Base-by-base conservation (phyloP, 1,139 yeast species). In the Taiozyma sp. region DNA sequence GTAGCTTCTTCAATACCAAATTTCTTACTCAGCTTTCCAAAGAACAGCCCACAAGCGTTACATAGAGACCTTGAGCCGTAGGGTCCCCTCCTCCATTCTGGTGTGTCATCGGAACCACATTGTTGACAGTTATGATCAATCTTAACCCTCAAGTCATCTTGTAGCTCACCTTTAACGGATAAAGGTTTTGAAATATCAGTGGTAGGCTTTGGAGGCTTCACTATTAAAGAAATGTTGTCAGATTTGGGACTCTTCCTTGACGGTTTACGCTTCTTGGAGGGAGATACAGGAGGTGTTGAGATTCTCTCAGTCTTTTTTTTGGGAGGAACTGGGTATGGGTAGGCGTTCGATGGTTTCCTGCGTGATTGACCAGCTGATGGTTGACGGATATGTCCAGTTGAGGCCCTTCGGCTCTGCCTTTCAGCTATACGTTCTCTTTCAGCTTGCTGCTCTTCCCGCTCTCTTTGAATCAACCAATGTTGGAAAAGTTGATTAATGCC, bases 21-120 rank as follows among this genome's bases (percentile, higher is more conserved):
- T 54, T 77, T 76, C 61, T 81, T 84, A 7, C 80, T 80, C 58
- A 86, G 67, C 63, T 87, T 86, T 28, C 90, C 84, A 63, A 83
- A 88, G 65, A 82, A 87, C 54, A 87, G 71, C 0, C 95, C 96
- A 70, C 96, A 87, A 0, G 95, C 95, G 67, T 87, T 87, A 65
- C 95, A 87, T 51, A 87, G 70, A 0, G 91, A 83, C 53, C 89
- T 72, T 9, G 81, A 82, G 0, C 92, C 92, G 54, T 83, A 80
- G 1, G 93, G 95, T 0, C 95, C 95, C 50, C 88, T 71, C 63
- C 95, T 75, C 95, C 95, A 87, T 65, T 87, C 95, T 1, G 95
- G 93, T 0, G 95, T 87, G 50, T 83, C 85, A 8, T 81, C 78
- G 22, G 87, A 83, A 2, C 88, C 88, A 67, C 96, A 87, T 57